Conservation (phyloP, 805 yeast species). For the Candida piceae region DNA sequence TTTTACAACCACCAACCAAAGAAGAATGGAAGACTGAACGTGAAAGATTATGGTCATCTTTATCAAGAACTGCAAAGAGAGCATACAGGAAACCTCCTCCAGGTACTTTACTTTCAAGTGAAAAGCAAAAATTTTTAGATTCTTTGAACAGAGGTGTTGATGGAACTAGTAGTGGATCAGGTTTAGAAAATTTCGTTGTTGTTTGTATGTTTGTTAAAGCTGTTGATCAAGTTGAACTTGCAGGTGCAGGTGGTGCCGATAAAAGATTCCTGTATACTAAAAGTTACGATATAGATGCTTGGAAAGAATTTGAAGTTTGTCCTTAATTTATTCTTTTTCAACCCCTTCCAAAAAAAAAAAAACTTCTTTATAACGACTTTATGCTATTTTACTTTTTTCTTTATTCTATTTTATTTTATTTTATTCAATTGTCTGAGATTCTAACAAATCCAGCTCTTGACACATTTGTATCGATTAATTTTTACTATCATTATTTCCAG, state of each 20-base stretch:
- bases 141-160: conserved; percentile 79
- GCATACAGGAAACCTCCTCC: conserved; percentile 73
- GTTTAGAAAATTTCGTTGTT: conserved; percentile 58
- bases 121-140: conserved; percentile 55
- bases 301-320: conserved; percentile 78
- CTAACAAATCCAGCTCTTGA: too few species aligned
- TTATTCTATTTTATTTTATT: neutral
- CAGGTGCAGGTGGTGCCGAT: conserved; percentile 34
- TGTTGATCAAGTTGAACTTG: conserved; percentile 65
- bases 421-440: too few species aligned
- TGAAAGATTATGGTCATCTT: conserved; percentile 52
- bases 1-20: conserved; percentile 40
- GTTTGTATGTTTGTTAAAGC: conserved; percentile 63
- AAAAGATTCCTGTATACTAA: conserved; percentile 51
- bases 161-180: conserved; percentile 55
- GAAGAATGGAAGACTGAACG: conserved; percentile 70
- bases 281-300: conserved; percentile 47
- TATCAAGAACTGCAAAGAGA: conserved; percentile 56
- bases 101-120: conserved; percentile 50
- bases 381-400: neutral
- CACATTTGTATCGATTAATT: too few species aligned
- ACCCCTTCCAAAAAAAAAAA: too few species aligned
- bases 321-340: conserved; percentile 38
- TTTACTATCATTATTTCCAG: too few species aligned
- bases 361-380: neutral